Evolutionary conservation across 768 basidiomycete genomes (phyloP).

Genomic region (Suillus placidus): DNA sequence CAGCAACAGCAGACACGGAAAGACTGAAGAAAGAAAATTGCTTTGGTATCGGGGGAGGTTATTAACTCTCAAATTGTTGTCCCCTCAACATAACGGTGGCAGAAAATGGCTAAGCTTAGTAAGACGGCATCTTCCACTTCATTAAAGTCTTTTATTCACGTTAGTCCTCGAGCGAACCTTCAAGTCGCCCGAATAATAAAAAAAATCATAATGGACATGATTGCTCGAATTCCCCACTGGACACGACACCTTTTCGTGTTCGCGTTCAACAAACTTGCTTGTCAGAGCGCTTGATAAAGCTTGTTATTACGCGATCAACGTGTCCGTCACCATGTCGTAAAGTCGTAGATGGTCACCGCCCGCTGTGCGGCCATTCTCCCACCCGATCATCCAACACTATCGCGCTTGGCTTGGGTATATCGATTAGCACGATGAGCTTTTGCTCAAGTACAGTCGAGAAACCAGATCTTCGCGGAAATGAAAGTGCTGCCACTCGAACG

Average conservation of each 20-base stretch:
- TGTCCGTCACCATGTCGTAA: neutral
- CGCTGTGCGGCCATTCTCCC: neutral
- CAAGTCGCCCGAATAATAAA: neutral
- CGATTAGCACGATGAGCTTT: neutral
- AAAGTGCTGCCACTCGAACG: neutral
- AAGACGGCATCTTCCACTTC: constrained; percentile 34
- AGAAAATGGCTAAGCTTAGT: constrained; percentile 28
- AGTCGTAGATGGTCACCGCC: neutral
- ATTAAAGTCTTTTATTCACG: constrained; percentile 8
- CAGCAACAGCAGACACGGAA: neutral
- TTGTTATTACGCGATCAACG: neutral
- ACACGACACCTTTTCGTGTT: neutral
- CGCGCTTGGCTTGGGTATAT: neutral
- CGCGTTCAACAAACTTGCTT: neutral
- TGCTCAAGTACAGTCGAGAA: neutral
- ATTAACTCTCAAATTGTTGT: constrained; percentile 14
- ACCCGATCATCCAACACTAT: neutral
- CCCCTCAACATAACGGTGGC: constrained; percentile 19
- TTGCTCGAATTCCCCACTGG: neutral
- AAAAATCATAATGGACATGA: neutral
- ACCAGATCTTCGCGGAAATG: neutral
- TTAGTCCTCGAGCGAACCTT: neutral
- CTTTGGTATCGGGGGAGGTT: constrained; percentile 7
- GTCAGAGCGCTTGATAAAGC: neutral
- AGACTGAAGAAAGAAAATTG: constrained; percentile 13